phyloP scores from a whole-genome alignment of 768 basidiomycete genomes.

The Suillus subaureus region DNA sequence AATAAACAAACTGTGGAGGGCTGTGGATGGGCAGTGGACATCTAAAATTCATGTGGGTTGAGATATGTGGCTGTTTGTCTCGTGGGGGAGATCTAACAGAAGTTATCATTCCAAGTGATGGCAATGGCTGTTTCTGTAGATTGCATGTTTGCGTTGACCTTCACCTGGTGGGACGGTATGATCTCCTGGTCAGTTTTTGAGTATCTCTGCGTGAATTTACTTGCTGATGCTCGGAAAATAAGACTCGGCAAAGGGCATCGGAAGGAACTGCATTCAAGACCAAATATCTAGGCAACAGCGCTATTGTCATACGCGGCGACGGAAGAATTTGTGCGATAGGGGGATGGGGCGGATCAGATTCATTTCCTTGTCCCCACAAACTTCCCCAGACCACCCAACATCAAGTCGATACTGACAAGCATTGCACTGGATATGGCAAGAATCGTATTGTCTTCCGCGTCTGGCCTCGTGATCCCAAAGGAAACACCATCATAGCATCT shows the following conservation, averaged over 20 bases:
- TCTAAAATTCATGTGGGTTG: slow-evolving; percentile 62
- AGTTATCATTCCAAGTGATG: slow-evolving; percentile 61
- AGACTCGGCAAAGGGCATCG: slow-evolving; percentile 16
- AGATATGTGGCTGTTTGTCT: not conserved
- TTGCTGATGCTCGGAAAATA: slow-evolving; percentile 9
- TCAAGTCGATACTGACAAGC: not conserved
- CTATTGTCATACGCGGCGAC: slow-evolving; percentile 71
- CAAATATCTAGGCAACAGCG: slow-evolving; percentile 78
- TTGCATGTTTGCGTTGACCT: slow-evolving; percentile 70
- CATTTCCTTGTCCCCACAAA: not conserved
- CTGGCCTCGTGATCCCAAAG: slow-evolving; percentile 29
- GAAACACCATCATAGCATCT: slow-evolving; percentile 6
- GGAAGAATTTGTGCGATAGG: slow-evolving; percentile 83
- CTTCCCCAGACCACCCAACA: not conserved
- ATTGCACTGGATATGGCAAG: not conserved
- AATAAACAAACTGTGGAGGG: slow-evolving; percentile 56
- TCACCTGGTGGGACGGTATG: slow-evolving; percentile 73
- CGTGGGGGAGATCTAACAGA: not conserved
- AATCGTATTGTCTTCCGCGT: slow-evolving; percentile 23
- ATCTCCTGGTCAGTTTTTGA: slow-evolving; percentile 49
- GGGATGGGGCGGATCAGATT: slow-evolving; percentile 63
- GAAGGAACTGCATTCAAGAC: slow-evolving; percentile 47
- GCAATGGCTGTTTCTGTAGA: slow-evolving; percentile 72
- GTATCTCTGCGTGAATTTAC: slow-evolving; percentile 8
- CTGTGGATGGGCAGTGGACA: slow-evolving; percentile 75